Evolutionary conservation across 176 grass and related monocot genomes (phyloP).

Genomic region (Eremochloa ophiuroides): DNA sequence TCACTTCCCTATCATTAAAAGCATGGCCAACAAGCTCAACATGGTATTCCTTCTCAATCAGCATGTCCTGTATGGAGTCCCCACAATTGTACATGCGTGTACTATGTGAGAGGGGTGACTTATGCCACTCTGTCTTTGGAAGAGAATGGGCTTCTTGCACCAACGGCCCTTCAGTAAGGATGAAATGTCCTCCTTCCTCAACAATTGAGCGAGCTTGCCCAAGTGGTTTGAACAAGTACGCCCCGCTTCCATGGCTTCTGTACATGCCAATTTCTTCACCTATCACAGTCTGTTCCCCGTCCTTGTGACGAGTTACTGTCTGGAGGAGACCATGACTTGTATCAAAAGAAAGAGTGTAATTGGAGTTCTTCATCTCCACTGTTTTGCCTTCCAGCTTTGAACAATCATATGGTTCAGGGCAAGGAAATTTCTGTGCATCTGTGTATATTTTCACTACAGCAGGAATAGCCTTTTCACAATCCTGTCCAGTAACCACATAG

Average conservation of each 20-base stretch:
- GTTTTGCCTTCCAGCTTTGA: constrained; percentile 67
- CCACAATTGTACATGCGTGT: constrained; percentile 75
- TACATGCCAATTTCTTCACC: constrained; percentile 96
- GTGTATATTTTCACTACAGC: constrained; percentile 59
- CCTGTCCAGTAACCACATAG: constrained; percentile 53
- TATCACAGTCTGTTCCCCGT: constrained; percentile 53
- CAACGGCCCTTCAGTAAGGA: constrained; percentile 80
- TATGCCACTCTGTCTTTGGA: constrained; percentile 76
- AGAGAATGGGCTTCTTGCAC: constrained; percentile 84
- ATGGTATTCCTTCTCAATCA: constrained; percentile 98
- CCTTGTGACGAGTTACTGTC: constrained; percentile 44
- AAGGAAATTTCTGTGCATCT: constrained; percentile 51
- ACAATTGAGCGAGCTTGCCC: constrained; percentile 74
- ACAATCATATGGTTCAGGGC: constrained; percentile 81
- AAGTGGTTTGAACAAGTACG: constrained; percentile 92
- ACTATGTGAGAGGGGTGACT: constrained; percentile 72
- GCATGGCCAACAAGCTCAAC: constrained; percentile 72
- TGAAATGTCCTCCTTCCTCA: constrained; percentile 68
- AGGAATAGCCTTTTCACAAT: constrained; percentile 72
- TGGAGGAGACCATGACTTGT: constrained; percentile 67
- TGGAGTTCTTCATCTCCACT: constrained; percentile 61
- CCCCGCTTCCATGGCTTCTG: constrained; percentile 77
- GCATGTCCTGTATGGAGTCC: constrained; percentile 68
- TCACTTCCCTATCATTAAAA: constrained; percentile 85
- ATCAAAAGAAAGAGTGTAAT: constrained; percentile 82